A percentile compares a stretch with the other conserved stretches of the same genome.
Conservation (phyloP, 495 filamentous ascomycete genomes). For the Echria macrotheca region DNA sequence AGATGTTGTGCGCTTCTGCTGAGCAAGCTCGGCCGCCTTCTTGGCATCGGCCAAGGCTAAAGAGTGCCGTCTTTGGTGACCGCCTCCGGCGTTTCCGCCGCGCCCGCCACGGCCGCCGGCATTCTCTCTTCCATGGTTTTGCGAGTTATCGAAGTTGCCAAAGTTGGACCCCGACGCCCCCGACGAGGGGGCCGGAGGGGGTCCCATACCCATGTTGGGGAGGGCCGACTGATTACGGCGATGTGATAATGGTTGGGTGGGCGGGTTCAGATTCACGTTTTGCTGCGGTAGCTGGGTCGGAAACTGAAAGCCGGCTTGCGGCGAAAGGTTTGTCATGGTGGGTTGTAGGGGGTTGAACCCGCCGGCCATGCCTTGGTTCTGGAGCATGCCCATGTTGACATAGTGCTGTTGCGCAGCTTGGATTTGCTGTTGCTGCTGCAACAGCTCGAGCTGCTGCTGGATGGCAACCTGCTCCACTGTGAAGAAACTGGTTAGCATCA, state of each 20-base stretch:
- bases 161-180: slow-evolving; percentile 80
- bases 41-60: slow-evolving; percentile 92
- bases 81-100: slow-evolving; percentile 61
- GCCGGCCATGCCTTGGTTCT: slow-evolving; percentile 68
- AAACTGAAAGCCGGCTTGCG: slow-evolving; percentile 86
- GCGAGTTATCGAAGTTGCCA: slow-evolving; percentile 65
- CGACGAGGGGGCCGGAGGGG: slow-evolving; percentile 94
- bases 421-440: slow-evolving; percentile 98
- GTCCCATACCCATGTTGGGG: slow-evolving; percentile 87
- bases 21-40: slow-evolving; percentile 93
- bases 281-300: slow-evolving; percentile 74
- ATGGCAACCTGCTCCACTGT: slow-evolving; percentile 97
- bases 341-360: slow-evolving; percentile 65
- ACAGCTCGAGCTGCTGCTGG: slow-evolving; percentile 95
- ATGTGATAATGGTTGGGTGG: slow-evolving; percentile 77
- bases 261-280: slow-evolving; percentile 64
- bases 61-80: slow-evolving; percentile 92
- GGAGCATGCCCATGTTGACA: slow-evolving; percentile 91
- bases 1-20: slow-evolving; percentile 91
- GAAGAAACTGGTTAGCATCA: slow-evolving; percentile 26
- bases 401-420: slow-evolving; percentile 94
- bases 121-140: slow-evolving; percentile 65
- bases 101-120: slow-evolving; percentile 66
- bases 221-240: slow-evolving; percentile 97
- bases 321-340: slow-evolving; percentile 69